Conservation (phyloP, 108 stramenopile genomes). For the Thalassiosira profunda region DNA sequence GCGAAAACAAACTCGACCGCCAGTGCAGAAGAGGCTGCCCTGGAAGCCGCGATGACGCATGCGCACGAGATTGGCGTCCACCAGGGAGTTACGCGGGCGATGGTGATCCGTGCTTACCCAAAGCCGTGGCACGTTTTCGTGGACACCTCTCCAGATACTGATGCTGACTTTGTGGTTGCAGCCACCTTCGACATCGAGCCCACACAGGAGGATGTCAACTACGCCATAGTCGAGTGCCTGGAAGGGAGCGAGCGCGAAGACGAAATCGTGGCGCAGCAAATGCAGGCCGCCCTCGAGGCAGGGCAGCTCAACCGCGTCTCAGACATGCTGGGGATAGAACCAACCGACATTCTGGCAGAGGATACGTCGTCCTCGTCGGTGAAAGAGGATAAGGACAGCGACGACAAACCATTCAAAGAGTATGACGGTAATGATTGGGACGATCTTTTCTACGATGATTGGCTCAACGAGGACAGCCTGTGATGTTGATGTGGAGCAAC, state of each 20-base stretch:
- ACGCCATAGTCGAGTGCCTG: conserved; percentile 87
- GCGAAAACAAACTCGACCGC: conserved; percentile 18
- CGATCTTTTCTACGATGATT: conserved; percentile 5
- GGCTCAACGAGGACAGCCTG: no score
- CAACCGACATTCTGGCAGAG: conserved; percentile 24
- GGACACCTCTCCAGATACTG: conserved; percentile 84
- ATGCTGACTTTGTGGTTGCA: conserved; percentile 91
- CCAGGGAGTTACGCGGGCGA: conserved; percentile 86
- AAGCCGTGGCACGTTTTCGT: conserved; percentile 95
- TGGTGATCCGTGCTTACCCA: conserved; percentile 92
- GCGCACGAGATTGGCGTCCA: conserved; percentile 79
- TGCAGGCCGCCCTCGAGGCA: conserved; percentile 89
- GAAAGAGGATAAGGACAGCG: neutral
- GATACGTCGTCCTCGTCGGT: no score
- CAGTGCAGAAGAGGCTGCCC: conserved; percentile 58
- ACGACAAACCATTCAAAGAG: neutral
- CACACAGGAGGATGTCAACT: conserved; percentile 79
- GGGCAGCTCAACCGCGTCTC: conserved; percentile 87
- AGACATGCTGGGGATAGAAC: conserved; percentile 68
- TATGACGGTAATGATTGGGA: neutral
- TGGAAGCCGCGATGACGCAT: conserved; percentile 86
- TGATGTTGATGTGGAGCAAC: no score
- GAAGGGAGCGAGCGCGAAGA: conserved; percentile 92
- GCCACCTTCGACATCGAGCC: conserved; percentile 90
- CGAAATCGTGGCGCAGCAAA: conserved; percentile 90